These are phyloP conservation scores for Alloteropsis semialata DNA, from an alignment of 176 grass and related monocot species.

Conservation along the genomic window DNA sequence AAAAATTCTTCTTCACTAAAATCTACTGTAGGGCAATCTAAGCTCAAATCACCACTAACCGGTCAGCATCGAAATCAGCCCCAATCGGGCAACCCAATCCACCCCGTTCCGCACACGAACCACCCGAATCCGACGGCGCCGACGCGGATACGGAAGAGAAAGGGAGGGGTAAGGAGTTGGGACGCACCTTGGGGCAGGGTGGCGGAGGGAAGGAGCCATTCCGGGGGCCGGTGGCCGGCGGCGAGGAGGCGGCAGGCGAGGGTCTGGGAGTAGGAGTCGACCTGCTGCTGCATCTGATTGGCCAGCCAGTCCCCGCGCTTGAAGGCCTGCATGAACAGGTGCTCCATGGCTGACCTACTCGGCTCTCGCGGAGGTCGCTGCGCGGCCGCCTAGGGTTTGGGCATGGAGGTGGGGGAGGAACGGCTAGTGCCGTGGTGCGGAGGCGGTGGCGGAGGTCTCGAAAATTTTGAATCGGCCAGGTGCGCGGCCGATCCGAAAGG, in stretches of 20 bases:
- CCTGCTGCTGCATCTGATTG: constrained; percentile 62
- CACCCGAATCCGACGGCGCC: neutral
- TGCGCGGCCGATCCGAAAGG: neutral
- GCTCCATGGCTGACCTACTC: constrained; percentile 56
- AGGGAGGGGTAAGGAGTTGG: neutral
- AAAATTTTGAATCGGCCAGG: constrained; percentile 61
- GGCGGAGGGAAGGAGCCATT: constrained; percentile 50
- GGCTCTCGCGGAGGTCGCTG: neutral
- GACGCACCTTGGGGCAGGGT: constrained; percentile 16
- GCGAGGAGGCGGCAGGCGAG: constrained; percentile 60
- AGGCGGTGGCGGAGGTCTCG: constrained; percentile 14
- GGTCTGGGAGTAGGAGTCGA: constrained; percentile 56
- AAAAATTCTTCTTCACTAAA: neutral
- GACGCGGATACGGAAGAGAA: neutral
- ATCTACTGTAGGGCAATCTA: neutral
- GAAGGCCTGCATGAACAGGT: constrained; percentile 86
- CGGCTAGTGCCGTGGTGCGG: constrained; percentile 1
- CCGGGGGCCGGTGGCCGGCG: constrained; percentile 46
- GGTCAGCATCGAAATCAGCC: neutral
- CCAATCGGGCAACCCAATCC: neutral
- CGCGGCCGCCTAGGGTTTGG: constrained; percentile 33
- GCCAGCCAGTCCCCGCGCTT: constrained; percentile 49
- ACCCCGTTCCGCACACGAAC: neutral
- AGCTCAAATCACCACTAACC: neutral
- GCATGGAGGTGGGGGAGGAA: constrained; percentile 17